phyloP scores from a whole-genome alignment of 2,329 filamentous ascomycete species.

The Aspergillus sp. region DNA sequence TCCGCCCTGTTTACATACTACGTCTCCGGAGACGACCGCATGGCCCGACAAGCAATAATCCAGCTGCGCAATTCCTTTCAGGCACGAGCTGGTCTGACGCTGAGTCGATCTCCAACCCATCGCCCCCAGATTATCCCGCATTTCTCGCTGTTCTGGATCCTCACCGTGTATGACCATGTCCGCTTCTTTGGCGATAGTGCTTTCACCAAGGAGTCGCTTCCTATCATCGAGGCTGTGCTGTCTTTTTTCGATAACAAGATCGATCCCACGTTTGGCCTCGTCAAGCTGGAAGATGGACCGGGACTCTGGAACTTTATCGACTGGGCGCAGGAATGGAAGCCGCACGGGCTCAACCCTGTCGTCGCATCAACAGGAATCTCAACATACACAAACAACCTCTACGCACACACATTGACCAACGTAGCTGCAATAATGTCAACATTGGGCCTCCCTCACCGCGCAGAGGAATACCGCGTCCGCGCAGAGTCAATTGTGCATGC shows the following conservation, averaged over 20 bases:
- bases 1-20: slow-evolving; percentile 7
- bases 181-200: too few species aligned
- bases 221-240: too few species aligned
- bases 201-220: too few species aligned
- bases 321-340: slow-evolving; percentile 4
- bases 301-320: slow-evolving; percentile 6
- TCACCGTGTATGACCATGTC: slow-evolving; percentile 4
- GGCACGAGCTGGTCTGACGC: not conserved
- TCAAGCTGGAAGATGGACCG: not conserved
- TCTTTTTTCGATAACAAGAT: too few species aligned
- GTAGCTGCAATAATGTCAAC: too few species aligned
- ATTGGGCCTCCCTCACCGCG: too few species aligned
- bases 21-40: slow-evolving; percentile 6
- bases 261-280: not conserved
- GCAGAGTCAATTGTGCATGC: too few species aligned
- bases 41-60: slow-evolving; percentile 9
- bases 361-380: not conserved
- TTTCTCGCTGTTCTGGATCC: slow-evolving; percentile 6
- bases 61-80: slow-evolving; percentile 7
- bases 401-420: too few species aligned
- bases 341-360: slow-evolving; percentile 1
- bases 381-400: too few species aligned
- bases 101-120: not conserved
- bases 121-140: slow-evolving; percentile 1
- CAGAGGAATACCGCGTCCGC: too few species aligned